These are phyloP conservation scores for Tillandsia fasciculata DNA, from an alignment of 176 grass and related monocot species.

Conservation along the genomic window DNA sequence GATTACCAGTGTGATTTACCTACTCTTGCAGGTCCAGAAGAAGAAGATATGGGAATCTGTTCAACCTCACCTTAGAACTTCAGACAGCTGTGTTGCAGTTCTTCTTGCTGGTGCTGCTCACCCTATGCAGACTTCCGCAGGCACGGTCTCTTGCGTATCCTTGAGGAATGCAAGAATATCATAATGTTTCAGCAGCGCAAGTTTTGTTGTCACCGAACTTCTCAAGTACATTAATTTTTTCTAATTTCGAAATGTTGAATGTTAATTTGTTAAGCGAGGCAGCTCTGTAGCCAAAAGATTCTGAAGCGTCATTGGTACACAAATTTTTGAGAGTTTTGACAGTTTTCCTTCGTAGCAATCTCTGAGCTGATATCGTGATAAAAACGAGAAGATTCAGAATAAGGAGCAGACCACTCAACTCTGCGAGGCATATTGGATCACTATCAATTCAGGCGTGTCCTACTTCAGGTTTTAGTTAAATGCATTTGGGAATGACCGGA, in stretches of 20 bases:
- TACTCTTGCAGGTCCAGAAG: conserved; percentile 63
- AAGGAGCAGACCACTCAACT: too few relatives aligned
- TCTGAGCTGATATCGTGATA: too few relatives aligned
- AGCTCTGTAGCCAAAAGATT: too few relatives aligned
- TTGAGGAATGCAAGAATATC: conserved; percentile 79
- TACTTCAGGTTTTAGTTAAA: too few relatives aligned
- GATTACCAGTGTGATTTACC: too few relatives aligned
- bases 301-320: too few relatives aligned
- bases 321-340: too few relatives aligned
- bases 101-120: conserved; percentile 24
- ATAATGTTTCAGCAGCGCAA: conserved; percentile 21
- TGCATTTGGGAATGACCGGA: too few relatives aligned
- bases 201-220: neutral
- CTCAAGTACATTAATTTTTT: neutral
- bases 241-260: neutral
- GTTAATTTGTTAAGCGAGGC: neutral
- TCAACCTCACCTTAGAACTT: conserved; percentile 80
- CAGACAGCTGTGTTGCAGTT: conserved; percentile 42
- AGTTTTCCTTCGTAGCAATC: too few relatives aligned
- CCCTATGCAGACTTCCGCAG: conserved; percentile 63
- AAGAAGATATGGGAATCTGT: conserved; percentile 93
- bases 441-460: too few relatives aligned
- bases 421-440: too few relatives aligned
- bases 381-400: too few relatives aligned
- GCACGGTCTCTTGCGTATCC: conserved; percentile 54